Evolutionary conservation across 148 eudicot genomes (phyloP).

Genomic region (Vaccinium corymbosum): DNA sequence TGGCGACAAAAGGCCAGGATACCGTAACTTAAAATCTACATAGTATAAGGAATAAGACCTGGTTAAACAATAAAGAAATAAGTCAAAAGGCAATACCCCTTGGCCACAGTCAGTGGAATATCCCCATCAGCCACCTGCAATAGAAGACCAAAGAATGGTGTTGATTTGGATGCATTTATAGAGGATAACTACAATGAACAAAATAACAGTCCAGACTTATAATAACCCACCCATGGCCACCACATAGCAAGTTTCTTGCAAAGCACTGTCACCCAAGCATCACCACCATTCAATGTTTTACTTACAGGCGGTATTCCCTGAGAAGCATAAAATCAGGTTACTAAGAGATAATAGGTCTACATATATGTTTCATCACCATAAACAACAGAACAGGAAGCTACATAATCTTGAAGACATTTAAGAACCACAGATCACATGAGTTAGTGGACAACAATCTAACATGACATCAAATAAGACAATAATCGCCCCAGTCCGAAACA

Average conservation of each 20-base stretch:
- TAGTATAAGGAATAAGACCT: neutral
- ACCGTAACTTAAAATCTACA: neutral
- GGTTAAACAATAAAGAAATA: neutral
- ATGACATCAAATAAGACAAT: neutral
- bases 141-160: constrained; percentile 15
- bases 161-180: neutral
- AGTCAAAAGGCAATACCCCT: constrained; percentile 54
- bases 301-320: constrained; percentile 73
- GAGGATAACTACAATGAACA: neutral
- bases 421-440: neutral
- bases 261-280: constrained; percentile 71
- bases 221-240: constrained; percentile 88
- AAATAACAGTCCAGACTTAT: constrained; percentile 2
- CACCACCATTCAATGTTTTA: constrained; percentile 47
- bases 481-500: neutral
- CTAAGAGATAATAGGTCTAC: neutral
- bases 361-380: neutral
- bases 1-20: constrained; percentile 3
- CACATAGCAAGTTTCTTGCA: constrained; percentile 69
- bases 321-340: constrained; percentile 18
- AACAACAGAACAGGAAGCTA: neutral
- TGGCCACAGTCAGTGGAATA: constrained; percentile 55
- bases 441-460: neutral
- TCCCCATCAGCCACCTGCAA: constrained; percentile 87
- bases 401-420: neutral